These are phyloP conservation scores for Nigrospora sphaerica DNA, from an alignment of 2,329 filamentous ascomycete genomes.

Conservation along the genomic window DNA sequence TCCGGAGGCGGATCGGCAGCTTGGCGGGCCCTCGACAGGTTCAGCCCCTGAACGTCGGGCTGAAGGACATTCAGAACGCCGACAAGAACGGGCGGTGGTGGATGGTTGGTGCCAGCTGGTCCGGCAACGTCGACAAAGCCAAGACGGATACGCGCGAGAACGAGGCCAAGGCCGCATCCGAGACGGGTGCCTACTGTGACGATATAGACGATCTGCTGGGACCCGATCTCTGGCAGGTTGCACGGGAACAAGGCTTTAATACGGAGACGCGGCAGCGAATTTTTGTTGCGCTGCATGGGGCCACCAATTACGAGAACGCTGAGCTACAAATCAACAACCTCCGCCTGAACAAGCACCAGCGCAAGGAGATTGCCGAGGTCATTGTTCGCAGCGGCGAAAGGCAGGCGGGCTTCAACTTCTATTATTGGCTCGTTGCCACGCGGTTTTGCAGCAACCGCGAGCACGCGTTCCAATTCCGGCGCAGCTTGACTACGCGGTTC, in stretches of 20 bases:
- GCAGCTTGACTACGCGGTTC: conserved; percentile 80
- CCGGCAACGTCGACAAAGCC: conserved; percentile 26
- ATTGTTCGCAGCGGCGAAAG: conserved; percentile 80
- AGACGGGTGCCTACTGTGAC: conserved; percentile 13
- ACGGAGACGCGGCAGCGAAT: conserved; percentile 84
- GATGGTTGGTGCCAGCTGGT: conserved; percentile 94
- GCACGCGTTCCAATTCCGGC: conserved; percentile 79
- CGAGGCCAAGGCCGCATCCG: no score
- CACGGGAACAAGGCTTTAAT: conserved; percentile 76
- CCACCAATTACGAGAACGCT: conserved; percentile 77
- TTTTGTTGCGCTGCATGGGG: conserved; percentile 84
- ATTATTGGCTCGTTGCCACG: conserved; percentile 80
- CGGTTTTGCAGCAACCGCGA: conserved; percentile 69
- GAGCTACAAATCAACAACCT: conserved; percentile 74
- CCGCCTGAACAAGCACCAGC: conserved; percentile 76
- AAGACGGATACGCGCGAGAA: background rate
- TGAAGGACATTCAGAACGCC: conserved; percentile 74
- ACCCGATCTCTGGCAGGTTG: conserved; percentile 69
- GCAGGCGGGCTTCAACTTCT: conserved; percentile 82
- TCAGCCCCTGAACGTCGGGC: conserved; percentile 73
- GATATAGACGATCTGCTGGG: conserved; percentile 39
- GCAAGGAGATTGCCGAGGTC: conserved; percentile 80
- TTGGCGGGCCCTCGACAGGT: conserved; percentile 53
- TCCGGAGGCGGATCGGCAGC: conserved; percentile 81
- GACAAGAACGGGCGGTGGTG: conserved; percentile 96